Evolutionary conservation across 148 eudicot species (phyloP), one percentile per base, ranked within the genome.

Genomic region (Polygonum maritimum): DNA sequence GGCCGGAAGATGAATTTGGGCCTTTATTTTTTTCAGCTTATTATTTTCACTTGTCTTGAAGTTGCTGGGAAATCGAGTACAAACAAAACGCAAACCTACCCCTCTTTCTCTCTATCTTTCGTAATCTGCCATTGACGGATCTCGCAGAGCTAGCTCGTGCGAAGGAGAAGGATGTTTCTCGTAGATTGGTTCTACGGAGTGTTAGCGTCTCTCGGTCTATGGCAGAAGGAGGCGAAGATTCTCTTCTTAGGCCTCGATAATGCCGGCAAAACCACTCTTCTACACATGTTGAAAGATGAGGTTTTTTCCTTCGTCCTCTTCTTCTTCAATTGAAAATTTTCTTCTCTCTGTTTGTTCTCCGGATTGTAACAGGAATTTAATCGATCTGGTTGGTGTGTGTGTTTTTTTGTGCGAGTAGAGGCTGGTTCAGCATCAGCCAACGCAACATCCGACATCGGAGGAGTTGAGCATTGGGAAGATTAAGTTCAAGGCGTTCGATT

Each of bases 141-240:
- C 75, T 72, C 15, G 52, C 35, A 41, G 54, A 72, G 75, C 21
- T 63, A 67, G 71, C 71, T 67, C 44, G 44, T 67, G 19, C 44
- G 71, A 36, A 31, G 73, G 73, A 6, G 7, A 62, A 36, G 9
- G 71, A 88, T 89, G 93, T 87, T 87, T 74, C 76, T 89, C 1
- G 75, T 80, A 33, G 91, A 89, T 80, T 89, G 93, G 93, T 89
- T 89, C 79, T 89, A 86, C 76, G 93, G 93, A 79, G 83, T 89
- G 36, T 83, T 89, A 80, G 87, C 93, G 2, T 83, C 91, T 14
- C 89, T 89, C 38, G 93, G 93, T 0, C 57, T 89, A 67, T 89
- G 93, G 93, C 93, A 87, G 35, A 89, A 89, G 52, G 93, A 89
- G 71, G 93, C 90, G 44, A 86, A 89, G 89, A 89, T 89, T 87